Evolutionary conservation across 495 filamentous ascomycete genomes (phyloP).

Genomic region (Sordaria brevicollis): DNA sequence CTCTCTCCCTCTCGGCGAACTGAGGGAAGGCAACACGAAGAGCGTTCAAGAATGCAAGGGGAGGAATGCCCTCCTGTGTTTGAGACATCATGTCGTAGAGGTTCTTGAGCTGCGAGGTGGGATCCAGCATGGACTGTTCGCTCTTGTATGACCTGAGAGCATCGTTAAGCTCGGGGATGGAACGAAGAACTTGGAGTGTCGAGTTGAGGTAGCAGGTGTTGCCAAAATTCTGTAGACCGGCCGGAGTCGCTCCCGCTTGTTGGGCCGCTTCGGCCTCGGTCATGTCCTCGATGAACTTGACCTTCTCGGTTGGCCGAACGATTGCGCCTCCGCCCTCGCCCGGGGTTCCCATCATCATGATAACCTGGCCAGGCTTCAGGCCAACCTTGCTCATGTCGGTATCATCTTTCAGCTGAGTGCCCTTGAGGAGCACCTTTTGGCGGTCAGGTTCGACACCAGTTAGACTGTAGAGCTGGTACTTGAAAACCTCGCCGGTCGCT

Average conservation of each 20-base stretch:
- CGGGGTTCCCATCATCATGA: slow-evolving; percentile 97
- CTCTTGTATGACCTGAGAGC: slow-evolving; percentile 60
- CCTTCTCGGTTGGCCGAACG: slow-evolving; percentile 65
- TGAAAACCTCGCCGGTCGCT: slow-evolving; percentile 83
- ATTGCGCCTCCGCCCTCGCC: slow-evolving; percentile 50
- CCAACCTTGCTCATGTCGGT: slow-evolving; percentile 72
- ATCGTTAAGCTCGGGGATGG: slow-evolving; percentile 84
- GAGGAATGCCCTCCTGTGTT: slow-evolving; percentile 81
- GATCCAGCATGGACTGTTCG: slow-evolving; percentile 45
- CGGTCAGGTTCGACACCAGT: slow-evolving; percentile 94
- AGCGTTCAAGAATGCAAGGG: slow-evolving; percentile 74
- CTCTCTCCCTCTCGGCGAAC: slow-evolving; percentile 77
- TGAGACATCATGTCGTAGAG: slow-evolving; percentile 89
- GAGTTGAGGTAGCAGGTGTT: slow-evolving; percentile 99
- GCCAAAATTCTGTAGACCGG: slow-evolving; percentile 84
- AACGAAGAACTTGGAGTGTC: slow-evolving; percentile 77
- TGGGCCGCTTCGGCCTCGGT: slow-evolving; percentile 85
- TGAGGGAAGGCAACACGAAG: slow-evolving; percentile 80
- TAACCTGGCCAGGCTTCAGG: slow-evolving; percentile 73
- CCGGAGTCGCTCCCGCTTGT: slow-evolving; percentile 72
- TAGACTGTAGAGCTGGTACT: slow-evolving; percentile 87
- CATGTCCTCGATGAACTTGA: slow-evolving; percentile 95
- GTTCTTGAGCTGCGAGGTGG: slow-evolving; percentile 71
- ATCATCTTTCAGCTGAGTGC: slow-evolving; percentile 92
- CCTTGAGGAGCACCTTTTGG: slow-evolving; percentile 91